These are phyloP conservation scores for Sergeia podlipaevii DNA, from an alignment of 208 protist genomes.

Conservation along the genomic window DNA sequence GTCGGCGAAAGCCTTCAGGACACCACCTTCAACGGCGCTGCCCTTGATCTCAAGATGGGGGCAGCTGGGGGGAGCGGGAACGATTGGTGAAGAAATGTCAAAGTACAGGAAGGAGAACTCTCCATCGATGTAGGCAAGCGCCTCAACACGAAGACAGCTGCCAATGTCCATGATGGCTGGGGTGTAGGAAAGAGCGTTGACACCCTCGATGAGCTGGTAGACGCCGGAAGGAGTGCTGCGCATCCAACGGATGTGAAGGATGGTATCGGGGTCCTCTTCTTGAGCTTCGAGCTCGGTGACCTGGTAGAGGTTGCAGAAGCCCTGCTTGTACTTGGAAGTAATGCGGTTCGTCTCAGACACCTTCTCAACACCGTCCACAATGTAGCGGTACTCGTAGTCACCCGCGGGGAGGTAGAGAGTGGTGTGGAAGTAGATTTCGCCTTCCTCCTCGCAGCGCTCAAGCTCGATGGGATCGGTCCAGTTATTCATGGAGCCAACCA, in stretches of 20 bases:
- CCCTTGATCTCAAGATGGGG: conserved; percentile 80
- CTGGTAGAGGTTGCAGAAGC: conserved; percentile 85
- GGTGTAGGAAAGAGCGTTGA: conserved; percentile 77
- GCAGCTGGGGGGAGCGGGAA: conserved; percentile 75
- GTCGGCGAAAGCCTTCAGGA: conserved; percentile 77
- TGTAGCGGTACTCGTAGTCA: conserved; percentile 93
- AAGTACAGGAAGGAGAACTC: conserved; percentile 90
- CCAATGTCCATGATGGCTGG: conserved; percentile 76
- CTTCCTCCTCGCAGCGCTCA: conserved; percentile 74
- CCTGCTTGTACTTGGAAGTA: conserved; percentile 83
- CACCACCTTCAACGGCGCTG: conserved; percentile 58
- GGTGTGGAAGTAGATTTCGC: conserved; percentile 87
- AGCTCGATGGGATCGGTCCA: conserved; percentile 90
- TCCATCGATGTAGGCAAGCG: conserved; percentile 87
- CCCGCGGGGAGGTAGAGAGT: conserved; percentile 88
- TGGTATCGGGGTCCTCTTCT: conserved; percentile 83
- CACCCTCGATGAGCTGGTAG: conserved; percentile 87
- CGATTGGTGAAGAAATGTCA: conserved; percentile 84
- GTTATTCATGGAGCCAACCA: conserved; percentile 91
- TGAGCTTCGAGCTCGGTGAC: conserved; percentile 63
- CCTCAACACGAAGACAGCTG: conserved; percentile 83
- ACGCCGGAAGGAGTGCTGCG: conserved; percentile 59
- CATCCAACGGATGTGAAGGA: conserved; percentile 92
- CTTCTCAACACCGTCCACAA: conserved; percentile 90
- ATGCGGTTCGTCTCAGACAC: conserved; percentile 79